These are phyloP conservation scores for Aspergillus terreus DNA, from an alignment of 2,329 filamentous ascomycete genomes.

Conservation along the genomic window DNA sequence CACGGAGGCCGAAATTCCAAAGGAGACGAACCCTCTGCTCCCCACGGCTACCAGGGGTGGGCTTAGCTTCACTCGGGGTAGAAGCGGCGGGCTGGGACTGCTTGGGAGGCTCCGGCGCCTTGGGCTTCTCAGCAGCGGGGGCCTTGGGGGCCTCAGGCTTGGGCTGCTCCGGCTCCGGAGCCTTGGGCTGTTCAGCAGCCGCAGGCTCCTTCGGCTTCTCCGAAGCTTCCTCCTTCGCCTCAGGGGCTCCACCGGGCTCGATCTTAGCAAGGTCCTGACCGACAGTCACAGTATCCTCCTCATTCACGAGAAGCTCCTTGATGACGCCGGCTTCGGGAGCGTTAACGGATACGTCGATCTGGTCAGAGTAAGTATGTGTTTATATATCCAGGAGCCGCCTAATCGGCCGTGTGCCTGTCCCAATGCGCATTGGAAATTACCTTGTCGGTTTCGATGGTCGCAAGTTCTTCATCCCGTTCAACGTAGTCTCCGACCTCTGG, in stretches of 20 bases:
- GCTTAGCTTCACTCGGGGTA: conserved; percentile 21
- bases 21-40: conserved; percentile 71
- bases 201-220: conserved; percentile 60
- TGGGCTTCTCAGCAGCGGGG: conserved; percentile 36
- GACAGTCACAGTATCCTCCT: conserved; percentile 93
- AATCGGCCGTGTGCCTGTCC: no score
- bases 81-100: conserved; percentile 18
- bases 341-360: conserved; percentile 97
- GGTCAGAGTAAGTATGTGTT: conserved; percentile 8
- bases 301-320: conserved; percentile 84
- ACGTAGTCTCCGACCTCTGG: conserved; percentile 84
- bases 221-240: conserved; percentile 54
- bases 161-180: conserved; percentile 27
- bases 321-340: conserved; percentile 86
- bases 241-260: conserved; percentile 68
- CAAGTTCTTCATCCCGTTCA: conserved; percentile 94
- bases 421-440: conserved; percentile 42
- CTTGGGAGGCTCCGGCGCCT: conserved; percentile 31
- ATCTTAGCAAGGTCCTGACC: conserved; percentile 87
- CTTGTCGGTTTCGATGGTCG: conserved; percentile 99
- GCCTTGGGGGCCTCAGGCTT: conserved; percentile 30
- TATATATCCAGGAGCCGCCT: no score
- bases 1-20: no score
- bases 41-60: conserved; percentile 67
- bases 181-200: conserved; percentile 43